Base-by-base conservation (phyloP, 163 green algal genomes). In the Chloromonas sp. region DNA sequence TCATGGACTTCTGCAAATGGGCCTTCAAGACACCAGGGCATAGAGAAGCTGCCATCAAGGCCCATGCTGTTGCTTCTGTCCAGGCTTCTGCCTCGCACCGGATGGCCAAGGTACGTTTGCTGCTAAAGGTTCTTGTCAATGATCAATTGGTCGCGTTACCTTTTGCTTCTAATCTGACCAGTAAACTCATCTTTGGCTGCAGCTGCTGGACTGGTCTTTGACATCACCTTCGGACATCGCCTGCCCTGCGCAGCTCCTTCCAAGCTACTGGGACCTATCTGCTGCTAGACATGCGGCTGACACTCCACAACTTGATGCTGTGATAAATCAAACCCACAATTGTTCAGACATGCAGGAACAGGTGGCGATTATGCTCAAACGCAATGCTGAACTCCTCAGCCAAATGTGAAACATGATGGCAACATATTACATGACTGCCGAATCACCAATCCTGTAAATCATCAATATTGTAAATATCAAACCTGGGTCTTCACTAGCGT, bases 1-100 rank as follows among this genome's bases (percentile, higher is more conserved):
- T 82, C 0, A 5, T 86, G 58, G 87, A 92, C 60, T 94, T 91
- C 82, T 84, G 85, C 14, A 3, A 66, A 1, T 93, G 89, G 91
- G 84, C 85, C 1, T 88, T 88, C 14, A 89, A 82, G 79, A 88
- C 79, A 3, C 89, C 88, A 1, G 83, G 83, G 62, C 78, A 93
- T 81, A 85, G 90, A 0, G 83, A 81, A 5, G 62, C 74, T 13
- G 82, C 79, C 60, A 82, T 87, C 14, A 62, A 81, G 1, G 3
- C 66, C n/a, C 83, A 87, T 71, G 82, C 82, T 1, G 78, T 78
- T 0, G 85, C 89, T 80, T 70, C 85, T 78, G 89, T 83, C 2
- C 81, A 85, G 74, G 58, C 84, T 5, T 70, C 78, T 0, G 82
- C 78, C 14, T 84, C 83, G 15, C 81, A 79, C 14, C 86, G 86